Conservation (phyloP, 805 yeast genomes). For the Ogataea salicorniae region DNA sequence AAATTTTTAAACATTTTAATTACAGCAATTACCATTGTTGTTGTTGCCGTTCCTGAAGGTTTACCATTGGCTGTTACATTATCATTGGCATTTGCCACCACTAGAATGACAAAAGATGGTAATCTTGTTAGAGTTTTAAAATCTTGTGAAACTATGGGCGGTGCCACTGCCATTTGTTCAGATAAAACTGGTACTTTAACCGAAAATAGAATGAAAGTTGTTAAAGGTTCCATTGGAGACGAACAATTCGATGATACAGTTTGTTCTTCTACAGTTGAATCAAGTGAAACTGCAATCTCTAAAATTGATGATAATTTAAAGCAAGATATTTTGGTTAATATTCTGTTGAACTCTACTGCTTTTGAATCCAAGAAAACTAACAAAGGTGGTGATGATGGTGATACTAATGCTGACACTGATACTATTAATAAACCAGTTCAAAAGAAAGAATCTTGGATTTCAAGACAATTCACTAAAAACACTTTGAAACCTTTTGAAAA, state of each 20-base stretch:
- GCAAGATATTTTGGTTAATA: conserved; percentile 44
- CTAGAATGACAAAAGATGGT: conserved; percentile 95
- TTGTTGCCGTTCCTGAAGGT: conserved; percentile 99
- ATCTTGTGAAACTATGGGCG: conserved; percentile 98
- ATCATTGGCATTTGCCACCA: conserved; percentile 96
- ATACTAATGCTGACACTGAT: conserved; percentile 5
- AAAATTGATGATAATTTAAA: conserved; percentile 18
- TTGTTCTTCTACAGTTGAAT: conserved; percentile 7
- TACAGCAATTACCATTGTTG: conserved; percentile 87
- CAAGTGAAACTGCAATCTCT: conserved; percentile 1
- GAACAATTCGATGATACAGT: conserved; percentile 48
- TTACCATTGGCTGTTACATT: conserved; percentile 95
- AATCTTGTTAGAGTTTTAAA: conserved; percentile 90
- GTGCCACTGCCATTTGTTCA: conserved; percentile 94
- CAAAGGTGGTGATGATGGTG: conserved; percentile 13
- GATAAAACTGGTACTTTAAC: conserved; percentile 98
- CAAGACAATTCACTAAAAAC: neutral
- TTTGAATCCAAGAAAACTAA: conserved; percentile 55
- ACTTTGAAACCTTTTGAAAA: conserved; percentile 33
- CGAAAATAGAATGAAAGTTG: conserved; percentile 89
- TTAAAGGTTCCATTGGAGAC: conserved; percentile 64
- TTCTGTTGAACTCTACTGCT: conserved; percentile 81
- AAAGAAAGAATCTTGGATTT: neutral
- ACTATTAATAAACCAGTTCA: neutral
- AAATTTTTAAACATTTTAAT: conserved; percentile 80